Conservation (phyloP, 257 asterid genomes). For the Dorcoceras hygrometricum region DNA sequence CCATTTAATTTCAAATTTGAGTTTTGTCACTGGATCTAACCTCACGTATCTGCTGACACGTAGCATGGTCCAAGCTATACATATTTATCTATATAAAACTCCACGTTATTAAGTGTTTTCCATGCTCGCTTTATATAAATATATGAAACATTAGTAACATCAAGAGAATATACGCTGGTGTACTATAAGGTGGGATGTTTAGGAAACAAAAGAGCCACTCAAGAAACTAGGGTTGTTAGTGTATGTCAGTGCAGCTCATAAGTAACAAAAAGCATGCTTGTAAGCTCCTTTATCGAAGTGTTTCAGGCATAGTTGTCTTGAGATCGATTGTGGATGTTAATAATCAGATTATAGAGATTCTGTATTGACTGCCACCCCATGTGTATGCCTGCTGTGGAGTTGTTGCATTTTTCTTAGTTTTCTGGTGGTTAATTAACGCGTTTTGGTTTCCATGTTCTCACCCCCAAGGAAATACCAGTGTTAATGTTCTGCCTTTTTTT, state of each 20-base stretch:
- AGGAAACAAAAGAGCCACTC: not conserved
- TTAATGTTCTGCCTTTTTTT: slow-evolving; percentile 8
- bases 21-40: not conserved
- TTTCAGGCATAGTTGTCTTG: not conserved
- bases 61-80: too few species aligned
- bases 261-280: not conserved
- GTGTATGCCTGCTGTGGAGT: not conserved
- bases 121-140: not conserved
- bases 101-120: not conserved
- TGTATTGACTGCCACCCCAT: not conserved
- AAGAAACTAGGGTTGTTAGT: not conserved
- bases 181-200: not conserved
- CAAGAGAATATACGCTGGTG: not conserved
- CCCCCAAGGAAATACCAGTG: not conserved
- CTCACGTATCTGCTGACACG: not conserved
- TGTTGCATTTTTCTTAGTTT: too few species aligned
- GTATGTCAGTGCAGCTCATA: not conserved
- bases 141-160: not conserved
- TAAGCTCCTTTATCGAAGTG: not conserved
- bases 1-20: not conserved
- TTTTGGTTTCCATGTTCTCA: not conserved
- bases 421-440: not conserved
- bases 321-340: not conserved
- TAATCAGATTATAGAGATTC: not conserved
- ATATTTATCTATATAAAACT: not conserved